Evolutionary conservation across 2,329 filamentous ascomycete species (phyloP), one percentile per base, ranked within the genome.

Genomic region (Ceratocystiopsis sp.): DNA sequence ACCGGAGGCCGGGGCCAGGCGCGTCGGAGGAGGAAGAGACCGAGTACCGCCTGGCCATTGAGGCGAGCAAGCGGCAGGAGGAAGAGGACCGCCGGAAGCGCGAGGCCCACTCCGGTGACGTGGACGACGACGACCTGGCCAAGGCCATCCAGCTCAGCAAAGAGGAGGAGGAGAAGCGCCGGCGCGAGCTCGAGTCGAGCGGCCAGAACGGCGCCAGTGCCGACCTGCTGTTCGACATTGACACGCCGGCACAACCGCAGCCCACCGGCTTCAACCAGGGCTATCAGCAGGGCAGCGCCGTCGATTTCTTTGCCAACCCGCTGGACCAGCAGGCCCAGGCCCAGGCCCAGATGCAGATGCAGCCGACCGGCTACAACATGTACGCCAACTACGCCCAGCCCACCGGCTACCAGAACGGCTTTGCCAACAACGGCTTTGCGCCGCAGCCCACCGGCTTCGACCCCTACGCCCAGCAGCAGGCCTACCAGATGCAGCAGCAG

Each of bases 271-370:
- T 85, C 66, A 96, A 95, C 61, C 87, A 94, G 63, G 89, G 89
- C 39, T 98, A 98, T 56, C 87, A 96, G 65, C 91, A 98, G 63
- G 89, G 94, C 57, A 82, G 82, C 45, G 84, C 85, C 13, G 91
- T 98, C 16, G 91, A 98, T 62, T 96, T 93, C 76, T 91, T 93
- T 54, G 91, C 89, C 46, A 98, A 98, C 60, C 85, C 87, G 13
- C 80, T 96, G 54, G 84, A 89, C 46, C 78, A 77, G 54, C 75
- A 65, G 53, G 80, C 87, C 58, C 32, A 33, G 32, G 11, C 89
- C 45, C 78, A 78, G 54, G 75, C 65, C 53, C 80, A 87, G 58
- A 71, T 80, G 51, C 78, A 87, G 58, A 71, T 75, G 38, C 86
- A 94, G 59, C 80, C 76, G 3, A 93, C 85, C 1, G 85, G 84